A percentile compares a stretch with the other conserved stretches of the same genome.
These are phyloP conservation scores for Digitaria exilis DNA, from an alignment of 202 grass and related monocot genomes.

Conservation along the genomic window DNA sequence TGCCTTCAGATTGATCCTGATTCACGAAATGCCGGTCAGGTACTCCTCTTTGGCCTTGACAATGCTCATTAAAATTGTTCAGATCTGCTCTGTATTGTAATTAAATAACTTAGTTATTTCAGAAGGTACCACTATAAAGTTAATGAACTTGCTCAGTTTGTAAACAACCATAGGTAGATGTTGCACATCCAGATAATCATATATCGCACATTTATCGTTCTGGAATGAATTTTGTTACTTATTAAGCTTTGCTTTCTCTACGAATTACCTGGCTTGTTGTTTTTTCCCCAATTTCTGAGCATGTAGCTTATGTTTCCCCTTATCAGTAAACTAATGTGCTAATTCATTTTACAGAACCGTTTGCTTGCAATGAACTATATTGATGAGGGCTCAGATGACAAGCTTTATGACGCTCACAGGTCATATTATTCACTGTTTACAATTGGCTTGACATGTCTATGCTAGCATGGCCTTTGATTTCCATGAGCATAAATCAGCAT, in stretches of 20 bases:
- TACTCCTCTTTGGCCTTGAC: conserved; percentile 42
- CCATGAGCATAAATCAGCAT: not conserved
- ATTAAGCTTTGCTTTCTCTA: conserved; percentile 5
- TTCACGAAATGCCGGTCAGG: conserved; percentile 98
- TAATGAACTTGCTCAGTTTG: conserved; percentile 5
- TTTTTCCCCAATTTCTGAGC: not conserved
- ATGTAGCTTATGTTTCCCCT: conserved; percentile 1
- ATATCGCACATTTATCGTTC: not conserved
- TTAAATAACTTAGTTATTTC: conserved; percentile 28
- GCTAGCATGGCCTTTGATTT: conserved; percentile 36
- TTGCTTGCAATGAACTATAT: conserved; percentile 99
- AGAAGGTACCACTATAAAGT: conserved; percentile 23
- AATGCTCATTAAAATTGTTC: conserved; percentile 27
- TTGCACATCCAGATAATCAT: not conserved
- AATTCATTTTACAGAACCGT: conserved; percentile 76
- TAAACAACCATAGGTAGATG: conserved; percentile 10
- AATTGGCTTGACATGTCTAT: conserved; percentile 1
- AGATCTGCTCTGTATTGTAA: conserved; percentile 22
- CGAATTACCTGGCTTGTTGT: not conserved
- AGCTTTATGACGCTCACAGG: conserved; percentile 96
- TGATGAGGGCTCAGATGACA: conserved; percentile 88
- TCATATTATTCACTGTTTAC: conserved; percentile 45
- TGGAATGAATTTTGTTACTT: conserved; percentile 3
- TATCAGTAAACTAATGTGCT: conserved; percentile 23
- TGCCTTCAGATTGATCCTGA: conserved; percentile 98